These are phyloP conservation scores for Ceratocystis diversiconidia DNA, from an alignment of 2,329 filamentous ascomycete genomes.

Conservation along the genomic window DNA sequence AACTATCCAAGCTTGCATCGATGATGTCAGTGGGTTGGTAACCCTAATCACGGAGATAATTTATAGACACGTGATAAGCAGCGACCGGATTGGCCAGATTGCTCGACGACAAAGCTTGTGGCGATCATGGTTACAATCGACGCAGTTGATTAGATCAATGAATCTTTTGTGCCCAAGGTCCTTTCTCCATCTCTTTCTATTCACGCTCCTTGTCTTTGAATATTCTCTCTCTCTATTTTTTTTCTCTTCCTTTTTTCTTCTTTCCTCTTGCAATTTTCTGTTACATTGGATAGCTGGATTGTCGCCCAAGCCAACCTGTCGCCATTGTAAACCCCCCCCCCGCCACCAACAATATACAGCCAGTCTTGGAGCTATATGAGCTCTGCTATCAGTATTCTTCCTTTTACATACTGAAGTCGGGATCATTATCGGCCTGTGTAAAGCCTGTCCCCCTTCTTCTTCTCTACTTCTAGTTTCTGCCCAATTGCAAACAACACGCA, in stretches of 20 bases:
- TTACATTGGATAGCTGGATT: background rate
- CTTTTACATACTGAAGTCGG: background rate
- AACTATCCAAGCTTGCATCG: background rate
- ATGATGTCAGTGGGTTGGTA: background rate
- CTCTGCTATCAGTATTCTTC: background rate
- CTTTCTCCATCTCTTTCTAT: conserved; percentile 2
- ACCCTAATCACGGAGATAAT: background rate
- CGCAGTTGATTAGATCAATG: background rate
- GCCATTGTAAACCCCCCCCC: background rate
- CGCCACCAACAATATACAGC: background rate
- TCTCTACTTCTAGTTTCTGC: background rate
- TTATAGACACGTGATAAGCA: background rate
- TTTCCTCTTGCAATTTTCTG: background rate
- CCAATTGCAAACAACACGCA: background rate
- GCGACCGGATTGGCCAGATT: background rate
- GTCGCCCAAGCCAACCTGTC: background rate
- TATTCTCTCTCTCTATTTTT: conserved; percentile 4
- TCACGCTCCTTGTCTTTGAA: conserved; percentile 1
- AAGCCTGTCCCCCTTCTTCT: background rate
- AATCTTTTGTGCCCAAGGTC: background rate
- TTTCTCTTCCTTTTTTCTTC: background rate
- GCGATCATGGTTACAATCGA: conserved; percentile 2
- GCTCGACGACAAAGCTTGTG: background rate
- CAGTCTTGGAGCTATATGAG: background rate
- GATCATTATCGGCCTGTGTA: background rate